Evolutionary conservation across 495 filamentous ascomycete species (phyloP).

Genomic region (Pyrenula aspistea): DNA sequence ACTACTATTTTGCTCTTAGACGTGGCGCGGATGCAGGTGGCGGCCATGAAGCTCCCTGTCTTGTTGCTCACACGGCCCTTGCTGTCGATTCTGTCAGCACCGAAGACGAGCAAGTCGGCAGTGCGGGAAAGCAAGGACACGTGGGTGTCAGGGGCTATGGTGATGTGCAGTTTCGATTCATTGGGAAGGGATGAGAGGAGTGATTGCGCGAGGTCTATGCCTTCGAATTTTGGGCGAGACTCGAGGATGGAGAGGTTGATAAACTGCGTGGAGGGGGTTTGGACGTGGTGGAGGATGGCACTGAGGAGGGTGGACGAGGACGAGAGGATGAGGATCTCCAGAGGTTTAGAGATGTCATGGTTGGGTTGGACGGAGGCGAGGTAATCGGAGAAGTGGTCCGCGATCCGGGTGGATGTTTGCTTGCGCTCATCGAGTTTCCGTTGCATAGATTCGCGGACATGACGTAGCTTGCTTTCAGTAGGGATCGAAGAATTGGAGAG

Average conservation of each 20-base stretch:
- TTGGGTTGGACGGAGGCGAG: slow-evolving; percentile 5
- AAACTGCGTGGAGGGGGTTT: background rate
- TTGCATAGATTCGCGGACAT: slow-evolving; percentile 17
- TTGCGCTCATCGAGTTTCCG: slow-evolving; percentile 18
- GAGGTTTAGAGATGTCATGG: slow-evolving; percentile 1
- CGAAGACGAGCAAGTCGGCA: slow-evolving; percentile 44
- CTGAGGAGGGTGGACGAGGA: slow-evolving; percentile 47
- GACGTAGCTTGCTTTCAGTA: slow-evolving; percentile 15
- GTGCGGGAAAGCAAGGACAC: slow-evolving; percentile 34
- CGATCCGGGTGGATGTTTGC: slow-evolving; percentile 14
- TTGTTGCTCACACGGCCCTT: slow-evolving; percentile 54
- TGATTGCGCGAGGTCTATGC: slow-evolving; percentile 39
- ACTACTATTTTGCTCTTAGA: slow-evolving; percentile 35
- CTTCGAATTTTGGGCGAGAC: slow-evolving; percentile 55
- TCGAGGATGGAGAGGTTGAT: slow-evolving; percentile 50
- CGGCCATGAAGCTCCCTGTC: slow-evolving; percentile 45
- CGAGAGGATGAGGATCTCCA: slow-evolving; percentile 46
- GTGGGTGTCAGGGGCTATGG: slow-evolving; percentile 49
- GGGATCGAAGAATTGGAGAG: slow-evolving; percentile 4
- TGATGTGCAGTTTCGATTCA: slow-evolving; percentile 20
- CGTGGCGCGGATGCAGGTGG: slow-evolving; percentile 34
- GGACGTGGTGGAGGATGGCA: slow-evolving; percentile 20
- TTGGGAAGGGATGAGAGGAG: slow-evolving; percentile 22
- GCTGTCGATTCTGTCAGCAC: slow-evolving; percentile 46
- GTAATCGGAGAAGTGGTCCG: slow-evolving; percentile 23